These are phyloP conservation scores for Bruguiera gymnorhiza DNA, from an alignment of 345 rosid genomes.

Conservation along the genomic window DNA sequence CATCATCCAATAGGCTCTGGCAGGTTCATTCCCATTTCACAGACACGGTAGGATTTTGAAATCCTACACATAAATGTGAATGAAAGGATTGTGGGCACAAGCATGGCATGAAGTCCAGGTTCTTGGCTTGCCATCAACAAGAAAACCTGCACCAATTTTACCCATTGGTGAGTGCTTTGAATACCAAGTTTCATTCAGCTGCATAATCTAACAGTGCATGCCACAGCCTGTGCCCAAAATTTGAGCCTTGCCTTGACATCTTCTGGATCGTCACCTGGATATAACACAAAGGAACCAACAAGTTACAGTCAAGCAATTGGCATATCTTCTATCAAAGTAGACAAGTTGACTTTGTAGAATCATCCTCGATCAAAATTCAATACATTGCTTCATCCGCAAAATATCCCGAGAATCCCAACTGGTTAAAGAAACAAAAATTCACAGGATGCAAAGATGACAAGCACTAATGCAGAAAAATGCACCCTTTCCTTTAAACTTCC, in stretches of 20 bases:
- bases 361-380: no score
- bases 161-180: conserved; percentile 1
- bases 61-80: conserved; percentile 30
- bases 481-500: no score
- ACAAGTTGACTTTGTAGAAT: background rate
- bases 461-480: no score
- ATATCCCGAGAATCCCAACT: no score
- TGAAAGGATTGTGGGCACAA: conserved; percentile 17
- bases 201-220: conserved; percentile 85
- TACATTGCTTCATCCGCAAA: no score
- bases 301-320: conserved; percentile 7
- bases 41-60: conserved; percentile 26
- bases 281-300: background rate
- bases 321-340: background rate
- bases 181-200: conserved; percentile 37
- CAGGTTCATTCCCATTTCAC: conserved; percentile 44
- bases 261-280: conserved; percentile 87
- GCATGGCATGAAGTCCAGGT: conserved; percentile 24
- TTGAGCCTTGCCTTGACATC: conserved; percentile 97
- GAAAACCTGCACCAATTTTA: conserved; percentile 15
- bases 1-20: conserved; percentile 22
- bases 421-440: no score
- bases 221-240: conserved; percentile 97
- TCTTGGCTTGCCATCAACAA: conserved; percentile 11
- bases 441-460: no score